Conservation (phyloP, 768 basidiomycete species). For the Suillus americanus region DNA sequence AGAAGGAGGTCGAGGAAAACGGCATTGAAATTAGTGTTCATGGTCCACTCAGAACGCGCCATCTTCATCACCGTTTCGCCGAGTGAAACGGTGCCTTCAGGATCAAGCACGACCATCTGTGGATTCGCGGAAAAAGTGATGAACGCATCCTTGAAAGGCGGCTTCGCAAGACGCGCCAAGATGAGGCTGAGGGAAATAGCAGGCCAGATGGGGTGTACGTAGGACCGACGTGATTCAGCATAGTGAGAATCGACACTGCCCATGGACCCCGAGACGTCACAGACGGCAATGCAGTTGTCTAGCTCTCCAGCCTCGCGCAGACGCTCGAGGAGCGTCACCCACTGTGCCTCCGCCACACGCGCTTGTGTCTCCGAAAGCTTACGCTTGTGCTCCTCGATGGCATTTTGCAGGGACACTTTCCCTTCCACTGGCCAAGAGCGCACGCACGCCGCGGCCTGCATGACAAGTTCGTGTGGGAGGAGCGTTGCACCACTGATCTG, state of each 20-base stretch:
- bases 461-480: conserved; percentile 60
- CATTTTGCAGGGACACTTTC: neutral
- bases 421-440: neutral
- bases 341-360: conserved; percentile 62
- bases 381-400: conserved; percentile 27
- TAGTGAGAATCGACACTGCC: conserved; percentile 28
- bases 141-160: conserved; percentile 65
- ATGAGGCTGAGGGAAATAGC: conserved; percentile 66
- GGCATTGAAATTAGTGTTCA: conserved; percentile 62
- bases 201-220: conserved; percentile 51
- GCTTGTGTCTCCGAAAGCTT: conserved; percentile 34
- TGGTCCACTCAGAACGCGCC: conserved; percentile 39
- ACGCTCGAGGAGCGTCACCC: conserved; percentile 56
- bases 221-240: conserved; percentile 9
- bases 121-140: conserved; percentile 66
- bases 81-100: conserved; percentile 33
- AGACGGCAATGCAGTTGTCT: conserved; percentile 63
- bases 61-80: conserved; percentile 39
- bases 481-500: conserved; percentile 67
- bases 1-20: conserved; percentile 65
- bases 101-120: conserved; percentile 48
- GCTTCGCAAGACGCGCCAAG: conserved; percentile 57
- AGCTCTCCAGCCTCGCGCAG: conserved; percentile 56
- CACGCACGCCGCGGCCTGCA: conserved; percentile 30
- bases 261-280: conserved; percentile 80